A percentile compares a stretch with the other conserved stretches of the same genome.
Evolutionary conservation across 129 eudicot species (phyloP).

Genomic region (Centrapalus pauciflorus): DNA sequence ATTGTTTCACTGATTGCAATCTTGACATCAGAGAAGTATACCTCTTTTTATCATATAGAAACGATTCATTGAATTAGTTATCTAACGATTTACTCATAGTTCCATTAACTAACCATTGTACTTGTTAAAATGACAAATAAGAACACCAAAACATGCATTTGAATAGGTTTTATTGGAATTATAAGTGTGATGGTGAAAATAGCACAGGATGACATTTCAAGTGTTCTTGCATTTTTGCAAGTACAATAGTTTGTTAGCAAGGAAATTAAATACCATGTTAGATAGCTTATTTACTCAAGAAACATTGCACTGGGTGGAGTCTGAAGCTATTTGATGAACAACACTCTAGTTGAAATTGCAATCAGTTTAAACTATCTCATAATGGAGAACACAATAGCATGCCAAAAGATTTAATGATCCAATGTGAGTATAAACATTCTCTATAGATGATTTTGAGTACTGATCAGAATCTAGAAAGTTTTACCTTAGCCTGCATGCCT

Average conservation of each 20-base stretch:
- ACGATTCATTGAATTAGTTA: background rate
- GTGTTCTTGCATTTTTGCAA: background rate
- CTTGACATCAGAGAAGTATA: background rate
- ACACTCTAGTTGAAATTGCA: background rate
- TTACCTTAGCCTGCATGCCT: constrained; percentile 2
- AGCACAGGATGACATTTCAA: background rate
- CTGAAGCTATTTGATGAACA: background rate
- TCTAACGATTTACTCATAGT: background rate
- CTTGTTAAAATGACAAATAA: background rate
- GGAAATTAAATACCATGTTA: background rate
- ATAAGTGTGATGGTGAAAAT: background rate
- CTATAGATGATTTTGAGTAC: background rate
- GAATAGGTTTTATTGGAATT: too few relatives aligned
- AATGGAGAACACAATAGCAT: background rate
- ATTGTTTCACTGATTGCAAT: background rate
- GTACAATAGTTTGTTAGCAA: background rate
- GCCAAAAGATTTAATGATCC: background rate
- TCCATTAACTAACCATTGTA: background rate
- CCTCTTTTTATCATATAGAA: background rate
- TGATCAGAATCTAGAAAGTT: background rate
- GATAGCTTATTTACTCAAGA: background rate
- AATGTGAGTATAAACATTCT: background rate
- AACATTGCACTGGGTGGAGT: background rate
- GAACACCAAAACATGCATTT: too few relatives aligned
- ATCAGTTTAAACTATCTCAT: background rate